Percentiles rank a stretch among this genome's conserved stretches.
Conservation (phyloP, 257 asterid genomes). For the Leptodermis oblonga region DNA sequence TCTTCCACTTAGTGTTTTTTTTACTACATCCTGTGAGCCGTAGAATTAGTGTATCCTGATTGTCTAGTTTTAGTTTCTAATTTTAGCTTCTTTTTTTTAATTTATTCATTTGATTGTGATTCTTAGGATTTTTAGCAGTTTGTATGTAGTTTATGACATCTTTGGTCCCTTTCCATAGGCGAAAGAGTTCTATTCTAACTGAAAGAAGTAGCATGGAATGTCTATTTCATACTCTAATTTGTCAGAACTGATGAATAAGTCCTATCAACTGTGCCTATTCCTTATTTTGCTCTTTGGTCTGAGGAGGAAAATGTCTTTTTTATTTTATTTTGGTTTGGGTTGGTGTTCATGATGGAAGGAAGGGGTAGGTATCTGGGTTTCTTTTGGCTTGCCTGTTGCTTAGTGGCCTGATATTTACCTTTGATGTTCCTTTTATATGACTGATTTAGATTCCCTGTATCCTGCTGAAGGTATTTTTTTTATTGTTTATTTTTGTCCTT, state of each 20-base stretch:
- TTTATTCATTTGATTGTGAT: not conserved
- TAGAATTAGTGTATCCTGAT: not conserved
- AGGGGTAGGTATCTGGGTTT: not conserved
- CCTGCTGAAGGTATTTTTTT: not conserved
- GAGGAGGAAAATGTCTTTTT: not conserved
- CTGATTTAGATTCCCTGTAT: not conserved
- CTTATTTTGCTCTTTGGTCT: not conserved
- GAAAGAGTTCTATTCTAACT: not conserved
- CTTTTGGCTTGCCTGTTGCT: not conserved
- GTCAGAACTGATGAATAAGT: not conserved
- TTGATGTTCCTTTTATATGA: not conserved
- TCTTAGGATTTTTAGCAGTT: not conserved
- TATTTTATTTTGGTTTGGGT: not conserved
- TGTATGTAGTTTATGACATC: not conserved
- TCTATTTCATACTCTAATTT: too few species aligned
- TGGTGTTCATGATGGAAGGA: not conserved
- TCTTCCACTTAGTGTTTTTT: not conserved
- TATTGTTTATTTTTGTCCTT: conserved; percentile 8
- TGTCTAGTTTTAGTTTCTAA: not conserved
- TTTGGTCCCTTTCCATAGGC: not conserved
- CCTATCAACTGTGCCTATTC: not conserved
- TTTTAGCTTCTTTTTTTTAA: not conserved
- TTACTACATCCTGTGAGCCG: not conserved
- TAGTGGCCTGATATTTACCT: too few species aligned
- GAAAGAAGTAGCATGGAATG: not conserved